Evolutionary conservation across 352 stramenopile species (phyloP).

Genomic region (Bremia lactucae): DNA sequence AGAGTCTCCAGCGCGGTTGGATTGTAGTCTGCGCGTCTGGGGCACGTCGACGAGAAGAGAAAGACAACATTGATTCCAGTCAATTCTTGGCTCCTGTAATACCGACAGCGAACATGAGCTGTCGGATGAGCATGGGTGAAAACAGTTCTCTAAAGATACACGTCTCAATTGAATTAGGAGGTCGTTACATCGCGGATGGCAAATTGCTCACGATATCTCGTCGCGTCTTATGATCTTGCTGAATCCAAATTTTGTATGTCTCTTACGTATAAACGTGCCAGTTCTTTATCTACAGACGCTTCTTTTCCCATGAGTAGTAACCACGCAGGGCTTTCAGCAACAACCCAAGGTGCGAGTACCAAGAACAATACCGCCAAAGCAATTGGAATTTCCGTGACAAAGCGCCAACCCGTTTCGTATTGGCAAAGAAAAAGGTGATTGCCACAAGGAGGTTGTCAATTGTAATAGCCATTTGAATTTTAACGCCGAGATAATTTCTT

Average conservation of each 20-base stretch:
- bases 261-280: neutral
- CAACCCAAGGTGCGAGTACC: neutral
- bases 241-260: neutral
- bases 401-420: neutral
- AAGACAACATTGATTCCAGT: conserved; percentile 39
- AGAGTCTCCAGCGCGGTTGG: too few species aligned
- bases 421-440: neutral
- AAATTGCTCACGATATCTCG: neutral
- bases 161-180: conserved; percentile 13
- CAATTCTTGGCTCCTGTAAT: conserved; percentile 30
- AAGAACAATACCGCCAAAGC: neutral
- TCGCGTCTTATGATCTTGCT: neutral
- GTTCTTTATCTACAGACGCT: neutral
- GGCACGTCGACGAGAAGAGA: conserved; percentile 37
- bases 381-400: neutral
- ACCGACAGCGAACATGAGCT: conserved; percentile 26
- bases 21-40: too few species aligned
- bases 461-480: neutral
- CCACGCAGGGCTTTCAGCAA: neutral
- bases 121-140: conserved; percentile 6
- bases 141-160: neutral
- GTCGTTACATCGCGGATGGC: conserved; percentile 1
- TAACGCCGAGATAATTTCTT: neutral
- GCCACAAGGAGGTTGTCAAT: neutral
- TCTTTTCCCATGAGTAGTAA: neutral